phyloP scores from a whole-genome alignment of 257 asterid genomes.

The Solanum gracilifrons region DNA sequence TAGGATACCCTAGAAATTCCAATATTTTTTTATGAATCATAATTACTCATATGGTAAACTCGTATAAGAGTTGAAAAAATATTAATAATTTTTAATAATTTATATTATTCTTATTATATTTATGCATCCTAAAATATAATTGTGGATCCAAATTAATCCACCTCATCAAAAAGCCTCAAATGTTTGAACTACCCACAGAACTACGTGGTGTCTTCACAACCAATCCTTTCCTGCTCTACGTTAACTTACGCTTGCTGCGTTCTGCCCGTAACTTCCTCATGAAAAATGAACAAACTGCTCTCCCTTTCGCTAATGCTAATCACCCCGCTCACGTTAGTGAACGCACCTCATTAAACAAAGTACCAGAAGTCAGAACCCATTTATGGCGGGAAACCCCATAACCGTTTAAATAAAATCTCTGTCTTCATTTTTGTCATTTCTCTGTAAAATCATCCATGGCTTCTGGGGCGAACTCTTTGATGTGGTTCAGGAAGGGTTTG shows the following conservation, averaged over 20 bases:
- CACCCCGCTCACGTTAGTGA: neutral
- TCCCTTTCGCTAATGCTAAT: constrained; percentile 19
- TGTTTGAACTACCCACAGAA: neutral
- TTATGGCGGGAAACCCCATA: constrained; percentile 48
- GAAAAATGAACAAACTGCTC: neutral
- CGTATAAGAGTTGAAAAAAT: neutral
- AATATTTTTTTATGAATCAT: neutral
- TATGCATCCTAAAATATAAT: no score
- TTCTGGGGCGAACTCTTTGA: constrained; percentile 47
- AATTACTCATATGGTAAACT: neutral
- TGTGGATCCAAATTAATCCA: neutral
- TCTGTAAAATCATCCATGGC: constrained; percentile 22
- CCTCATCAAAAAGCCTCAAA: neutral
- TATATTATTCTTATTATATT: no score
- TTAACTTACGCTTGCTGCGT: constrained; percentile 13
- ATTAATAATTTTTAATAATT: no score
- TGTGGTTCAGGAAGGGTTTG: constrained; percentile 91
- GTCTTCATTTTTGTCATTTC: neutral
- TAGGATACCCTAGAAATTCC: neutral
- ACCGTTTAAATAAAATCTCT: constrained; percentile 7
- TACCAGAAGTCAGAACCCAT: neutral
- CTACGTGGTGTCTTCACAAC: constrained; percentile 41
- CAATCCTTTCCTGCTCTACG: constrained; percentile 1
- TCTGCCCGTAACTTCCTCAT: neutral
- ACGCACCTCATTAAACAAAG: neutral